Evolutionary conservation across 75 land plant genomes (phyloP), one percentile per base, ranked within the genome.

Genomic region (Pinus tabuliformis): DNA sequence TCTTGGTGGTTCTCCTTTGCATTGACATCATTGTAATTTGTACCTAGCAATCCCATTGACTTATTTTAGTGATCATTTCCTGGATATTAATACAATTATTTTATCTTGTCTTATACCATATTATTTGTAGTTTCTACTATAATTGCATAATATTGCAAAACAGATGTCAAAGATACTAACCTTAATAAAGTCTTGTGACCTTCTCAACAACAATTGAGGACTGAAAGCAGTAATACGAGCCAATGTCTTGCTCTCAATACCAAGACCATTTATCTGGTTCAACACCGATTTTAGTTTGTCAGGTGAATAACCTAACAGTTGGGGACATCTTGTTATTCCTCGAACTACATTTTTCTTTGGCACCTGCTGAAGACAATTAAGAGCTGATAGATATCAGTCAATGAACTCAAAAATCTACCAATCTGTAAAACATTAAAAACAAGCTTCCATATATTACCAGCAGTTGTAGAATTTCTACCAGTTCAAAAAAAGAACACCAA

Each of bases 301-400:
- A 36, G 86, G 75, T 71, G 92, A 91, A 59, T 88, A 90, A 61
- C 98, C 98, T 74, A 95, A 78, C 17, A 95, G 28, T 72, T 87
- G 90, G 21, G 98, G 98, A 86, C 92, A 93, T 64, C 88, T 91
- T 74, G 74, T 83, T 17, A 95, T 85, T 73, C 83, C 86, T 30
- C 71, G 65, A 24, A 81, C 80, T n/a, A 91, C 83, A 49, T 81
- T 84, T 17, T 4, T 72, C 66, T 76, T 87, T 71, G 93, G 93
- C 21, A 95, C 86, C 98, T 91, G 88, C 30, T 49, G 58, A 58
- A 36, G 45, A 65, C 28, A 70, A 20, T 45, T 45, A 45, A 45
- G 49, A 45, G 49, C 49, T 0, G 0, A 45, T 45, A 45, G 49
- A 49, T 20, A 33, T 30, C 17, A 33, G 49, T 26, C 13, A 12